Conservation (phyloP, 257 asterid species). For the Salvia hispanica region DNA sequence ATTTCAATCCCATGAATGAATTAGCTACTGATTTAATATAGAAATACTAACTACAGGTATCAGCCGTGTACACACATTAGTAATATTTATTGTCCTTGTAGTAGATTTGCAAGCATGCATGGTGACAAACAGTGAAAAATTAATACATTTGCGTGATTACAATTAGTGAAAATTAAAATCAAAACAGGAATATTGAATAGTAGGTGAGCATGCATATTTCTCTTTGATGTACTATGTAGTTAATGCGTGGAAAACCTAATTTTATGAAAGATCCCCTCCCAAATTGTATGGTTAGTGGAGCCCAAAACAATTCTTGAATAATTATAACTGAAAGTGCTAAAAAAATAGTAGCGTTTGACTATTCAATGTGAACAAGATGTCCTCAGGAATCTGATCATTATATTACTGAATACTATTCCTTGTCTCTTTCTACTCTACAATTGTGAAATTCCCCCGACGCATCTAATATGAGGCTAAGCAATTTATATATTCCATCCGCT, state of each 20-base stretch:
- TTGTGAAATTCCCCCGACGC: conserved; percentile 43
- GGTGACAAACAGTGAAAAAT: no score
- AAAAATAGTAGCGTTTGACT: conserved; percentile 13
- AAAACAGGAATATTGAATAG: background rate
- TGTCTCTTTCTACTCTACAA: background rate
- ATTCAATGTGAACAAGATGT: conserved; percentile 1
- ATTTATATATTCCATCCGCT: no score
- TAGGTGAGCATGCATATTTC: background rate
- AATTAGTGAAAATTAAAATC: no score
- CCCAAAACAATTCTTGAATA: background rate
- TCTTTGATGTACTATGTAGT: background rate
- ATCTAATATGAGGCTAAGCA: conserved; percentile 14
- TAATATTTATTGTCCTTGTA: no score
- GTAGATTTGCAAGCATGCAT: no score
- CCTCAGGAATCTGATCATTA: background rate
- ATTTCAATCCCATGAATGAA: no score
- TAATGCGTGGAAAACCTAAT: background rate
- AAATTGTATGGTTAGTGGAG: conserved; percentile 27
- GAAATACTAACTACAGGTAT: no score
- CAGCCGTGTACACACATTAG: no score
- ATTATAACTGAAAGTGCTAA: no score
- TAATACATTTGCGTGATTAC: no score
- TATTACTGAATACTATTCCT: background rate
- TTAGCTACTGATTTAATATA: no score
- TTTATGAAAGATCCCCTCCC: conserved; percentile 27